These are phyloP conservation scores for Penicillium thymicola DNA, from an alignment of 2,329 filamentous ascomycete species.

Conservation along the genomic window DNA sequence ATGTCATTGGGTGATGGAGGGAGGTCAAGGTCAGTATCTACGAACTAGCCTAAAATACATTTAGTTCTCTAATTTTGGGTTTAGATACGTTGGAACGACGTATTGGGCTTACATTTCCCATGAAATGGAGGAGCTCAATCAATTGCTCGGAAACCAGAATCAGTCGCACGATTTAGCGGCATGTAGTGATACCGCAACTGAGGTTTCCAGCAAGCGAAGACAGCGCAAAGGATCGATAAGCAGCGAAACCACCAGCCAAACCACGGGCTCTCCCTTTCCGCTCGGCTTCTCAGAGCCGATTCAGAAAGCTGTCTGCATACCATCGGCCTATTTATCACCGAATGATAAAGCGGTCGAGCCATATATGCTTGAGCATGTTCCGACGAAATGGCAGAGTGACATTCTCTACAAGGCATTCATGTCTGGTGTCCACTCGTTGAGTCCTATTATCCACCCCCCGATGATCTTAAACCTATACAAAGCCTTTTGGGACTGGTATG, in stretches of 20 bases:
- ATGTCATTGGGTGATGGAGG: slow-evolving; percentile 45
- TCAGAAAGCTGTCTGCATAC: slow-evolving; percentile 38
- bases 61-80: not conserved
- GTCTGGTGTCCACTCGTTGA: slow-evolving; percentile 46
- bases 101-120: slow-evolving; percentile 47
- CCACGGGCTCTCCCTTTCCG: not conserved
- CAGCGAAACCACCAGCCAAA: not conserved
- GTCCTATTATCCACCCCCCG: slow-evolving; percentile 44
- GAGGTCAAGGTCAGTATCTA: slow-evolving; percentile 29
- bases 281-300: slow-evolving; percentile 19
- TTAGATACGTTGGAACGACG: slow-evolving; percentile 45
- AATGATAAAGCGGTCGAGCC: slow-evolving; percentile 35
- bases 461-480: slow-evolving; percentile 42
- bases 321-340: slow-evolving; percentile 34
- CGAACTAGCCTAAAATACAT: not conserved
- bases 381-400: slow-evolving; percentile 45
- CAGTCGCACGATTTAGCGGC: slow-evolving; percentile 31
- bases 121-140: slow-evolving; percentile 46
- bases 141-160: slow-evolving; percentile 41
- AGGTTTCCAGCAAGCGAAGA: slow-evolving; percentile 17
- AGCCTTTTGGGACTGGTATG: slow-evolving; percentile 48
- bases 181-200: not conserved
- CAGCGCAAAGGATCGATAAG: slow-evolving; percentile 21
- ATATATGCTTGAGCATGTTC: slow-evolving; percentile 43
- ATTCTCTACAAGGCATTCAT: slow-evolving; percentile 48